Conservation (phyloP, 495 filamentous ascomycete species). For the Neurospora sp. region DNA sequence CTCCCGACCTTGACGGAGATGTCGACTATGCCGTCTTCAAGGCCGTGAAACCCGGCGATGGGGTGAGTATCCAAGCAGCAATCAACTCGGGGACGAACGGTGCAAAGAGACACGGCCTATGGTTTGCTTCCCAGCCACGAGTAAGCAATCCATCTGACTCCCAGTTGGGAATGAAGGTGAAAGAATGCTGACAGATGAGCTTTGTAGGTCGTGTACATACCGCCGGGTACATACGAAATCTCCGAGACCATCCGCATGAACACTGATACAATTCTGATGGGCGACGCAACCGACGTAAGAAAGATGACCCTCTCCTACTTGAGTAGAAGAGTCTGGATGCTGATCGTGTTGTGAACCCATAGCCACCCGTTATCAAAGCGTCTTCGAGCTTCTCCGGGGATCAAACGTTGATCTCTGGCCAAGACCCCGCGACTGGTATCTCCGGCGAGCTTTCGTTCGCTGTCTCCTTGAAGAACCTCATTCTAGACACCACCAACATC, state of each 20-base stretch:
- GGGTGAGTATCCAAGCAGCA: constrained; percentile 20
- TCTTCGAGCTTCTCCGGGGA: constrained; percentile 32
- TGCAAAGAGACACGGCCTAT: constrained; percentile 18
- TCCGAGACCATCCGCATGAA: constrained; percentile 44
- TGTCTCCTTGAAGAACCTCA: constrained; percentile 55
- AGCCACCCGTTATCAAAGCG: constrained; percentile 50
- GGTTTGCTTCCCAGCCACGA: constrained; percentile 34
- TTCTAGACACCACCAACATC: constrained; percentile 55
- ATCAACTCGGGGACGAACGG: constrained; percentile 24
- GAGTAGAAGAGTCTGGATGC: neutral
- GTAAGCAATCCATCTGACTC: constrained; percentile 9
- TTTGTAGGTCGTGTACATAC: constrained; percentile 48
- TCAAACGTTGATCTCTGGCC: constrained; percentile 30
- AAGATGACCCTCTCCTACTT: neutral
- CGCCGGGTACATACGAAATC: constrained; percentile 52
- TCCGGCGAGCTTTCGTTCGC: constrained; percentile 41
- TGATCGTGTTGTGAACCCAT: neutral
- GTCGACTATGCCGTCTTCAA: constrained; percentile 25
- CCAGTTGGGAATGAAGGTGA: neutral
- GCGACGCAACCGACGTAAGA: constrained; percentile 52
- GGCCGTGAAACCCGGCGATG: constrained; percentile 23
- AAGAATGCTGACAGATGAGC: neutral
- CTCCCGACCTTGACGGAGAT: constrained; percentile 27
- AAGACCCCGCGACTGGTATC: constrained; percentile 24
- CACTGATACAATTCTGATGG: constrained; percentile 52